Conservation (phyloP, 768 basidiomycete genomes). For the Clavaria fumosa region DNA sequence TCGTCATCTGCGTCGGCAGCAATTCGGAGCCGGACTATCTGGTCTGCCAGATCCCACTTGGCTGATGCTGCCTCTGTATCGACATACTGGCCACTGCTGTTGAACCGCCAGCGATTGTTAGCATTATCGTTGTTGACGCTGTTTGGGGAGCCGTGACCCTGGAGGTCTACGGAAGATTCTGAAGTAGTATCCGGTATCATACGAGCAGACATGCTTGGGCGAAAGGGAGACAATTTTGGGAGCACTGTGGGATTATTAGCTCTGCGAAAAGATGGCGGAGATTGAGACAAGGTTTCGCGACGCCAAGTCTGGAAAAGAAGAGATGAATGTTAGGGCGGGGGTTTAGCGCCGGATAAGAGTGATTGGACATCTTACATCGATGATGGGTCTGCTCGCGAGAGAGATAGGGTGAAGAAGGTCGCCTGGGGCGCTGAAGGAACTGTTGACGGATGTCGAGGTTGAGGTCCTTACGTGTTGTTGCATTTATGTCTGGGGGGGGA, state of each 20-base stretch:
- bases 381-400: conserved; percentile 19
- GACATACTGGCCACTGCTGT: conserved; percentile 45
- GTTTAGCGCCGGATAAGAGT: conserved; percentile 34
- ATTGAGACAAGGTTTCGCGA: conserved; percentile 25
- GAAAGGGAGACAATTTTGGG: conserved; percentile 24
- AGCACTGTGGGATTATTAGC: conserved; percentile 18
- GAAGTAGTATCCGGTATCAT: conserved; percentile 25
- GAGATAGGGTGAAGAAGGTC: conserved; percentile 22
- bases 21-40: conserved; percentile 59
- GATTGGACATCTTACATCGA: conserved; percentile 18
- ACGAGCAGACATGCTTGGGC: conserved; percentile 32
- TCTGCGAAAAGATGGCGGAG: conserved; percentile 20
- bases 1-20: conserved; percentile 36
- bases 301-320: conserved; percentile 29
- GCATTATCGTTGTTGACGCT: conserved; percentile 19
- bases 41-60: conserved; percentile 61
- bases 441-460: conserved; percentile 11
- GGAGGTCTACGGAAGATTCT: conserved; percentile 2
- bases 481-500: conserved; percentile 16
- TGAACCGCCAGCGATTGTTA: conserved; percentile 48
- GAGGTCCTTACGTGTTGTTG: background rate
- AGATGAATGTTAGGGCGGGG: conserved; percentile 24
- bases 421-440: conserved; percentile 17
- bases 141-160: conserved; percentile 21
- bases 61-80: conserved; percentile 35